Conservation (phyloP, 1,284 basidiomycete species). For the Pseudozyma sp. region DNA sequence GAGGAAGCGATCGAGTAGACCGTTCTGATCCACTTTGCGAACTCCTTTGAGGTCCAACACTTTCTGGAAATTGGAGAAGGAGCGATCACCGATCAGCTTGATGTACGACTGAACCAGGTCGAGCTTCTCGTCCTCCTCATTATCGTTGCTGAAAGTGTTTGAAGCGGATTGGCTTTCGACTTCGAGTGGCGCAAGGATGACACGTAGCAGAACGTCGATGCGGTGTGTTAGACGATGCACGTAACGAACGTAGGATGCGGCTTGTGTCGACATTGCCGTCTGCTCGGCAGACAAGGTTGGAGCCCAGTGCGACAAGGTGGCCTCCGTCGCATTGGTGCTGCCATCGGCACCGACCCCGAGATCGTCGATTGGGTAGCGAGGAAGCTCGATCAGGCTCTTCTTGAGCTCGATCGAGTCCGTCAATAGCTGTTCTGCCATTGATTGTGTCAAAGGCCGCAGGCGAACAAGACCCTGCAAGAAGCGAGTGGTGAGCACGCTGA, state of each 20-base stretch:
- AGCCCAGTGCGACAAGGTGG: conserved; percentile 37
- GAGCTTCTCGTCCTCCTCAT: neutral
- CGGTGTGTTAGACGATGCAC: conserved; percentile 50
- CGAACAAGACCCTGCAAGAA: conserved; percentile 57
- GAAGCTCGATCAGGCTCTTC: conserved; percentile 57
- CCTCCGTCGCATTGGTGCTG: conserved; percentile 16
- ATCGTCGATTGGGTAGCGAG: conserved; percentile 55
- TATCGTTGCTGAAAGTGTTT: neutral
- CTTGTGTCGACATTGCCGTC: conserved; percentile 33
- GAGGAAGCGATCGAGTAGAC: conserved; percentile 90
- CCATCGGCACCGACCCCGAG: conserved; percentile 22
- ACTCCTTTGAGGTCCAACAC: conserved; percentile 88
- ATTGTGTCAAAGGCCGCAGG: conserved; percentile 53
- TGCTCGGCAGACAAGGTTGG: conserved; percentile 35
- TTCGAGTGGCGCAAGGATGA: conserved; percentile 50
- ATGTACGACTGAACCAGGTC: conserved; percentile 59
- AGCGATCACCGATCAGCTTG: conserved; percentile 56
- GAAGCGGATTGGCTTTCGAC: conserved; percentile 1
- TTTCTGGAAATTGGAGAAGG: conserved; percentile 78
- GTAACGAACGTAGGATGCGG: conserved; percentile 56
- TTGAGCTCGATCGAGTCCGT: conserved; percentile 52
- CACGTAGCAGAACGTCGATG: conserved; percentile 52
- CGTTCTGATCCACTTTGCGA: conserved; percentile 84
- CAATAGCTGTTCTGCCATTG: conserved; percentile 57
- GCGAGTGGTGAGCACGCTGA: conserved; percentile 40